These are phyloP conservation scores for Simmondsia chinensis DNA, from an alignment of 148 eudicot genomes.

Conservation along the genomic window DNA sequence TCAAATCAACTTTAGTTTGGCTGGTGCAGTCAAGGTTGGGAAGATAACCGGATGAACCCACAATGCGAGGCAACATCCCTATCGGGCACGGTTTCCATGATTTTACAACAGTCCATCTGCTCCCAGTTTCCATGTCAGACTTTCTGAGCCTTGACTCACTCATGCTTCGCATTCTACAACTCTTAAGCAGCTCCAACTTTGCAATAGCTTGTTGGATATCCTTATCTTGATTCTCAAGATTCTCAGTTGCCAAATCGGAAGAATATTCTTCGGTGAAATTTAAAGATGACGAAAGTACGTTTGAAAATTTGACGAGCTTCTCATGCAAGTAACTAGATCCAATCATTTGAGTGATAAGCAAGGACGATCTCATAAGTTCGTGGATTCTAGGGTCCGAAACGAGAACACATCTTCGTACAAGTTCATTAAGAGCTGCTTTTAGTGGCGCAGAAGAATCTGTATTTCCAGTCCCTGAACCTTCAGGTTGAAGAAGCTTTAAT, in stretches of 20 bases:
- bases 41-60: conserved; percentile 51
- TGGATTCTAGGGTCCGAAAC: conserved; percentile 42
- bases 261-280: conserved; percentile 11
- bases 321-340: conserved; percentile 30
- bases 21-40: conserved; percentile 45
- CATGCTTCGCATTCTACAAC: conserved; percentile 11
- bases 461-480: conserved; percentile 10
- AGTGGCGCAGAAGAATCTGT: conserved; percentile 21
- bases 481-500: conserved; percentile 16
- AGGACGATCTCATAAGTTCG: conserved; percentile 42
- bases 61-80: conserved; percentile 58
- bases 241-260: conserved; percentile 10
- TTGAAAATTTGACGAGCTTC: conserved; percentile 48
- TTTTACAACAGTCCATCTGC: conserved; percentile 48
- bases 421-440: conserved; percentile 29
- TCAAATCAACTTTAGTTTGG: conserved; percentile 7
- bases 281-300: conserved; percentile 13
- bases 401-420: conserved; percentile 49
- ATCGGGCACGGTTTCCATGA: conserved; percentile 85
- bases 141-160: conserved; percentile 9
- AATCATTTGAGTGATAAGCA: conserved; percentile 36
- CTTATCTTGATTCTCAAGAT: conserved; percentile 25
- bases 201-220: conserved; percentile 40
- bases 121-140: conserved; percentile 6
- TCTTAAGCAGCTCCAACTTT: conserved; percentile 37